phyloP scores from a whole-genome alignment of 768 basidiomycete species.

The Saitozyma podzolica region DNA sequence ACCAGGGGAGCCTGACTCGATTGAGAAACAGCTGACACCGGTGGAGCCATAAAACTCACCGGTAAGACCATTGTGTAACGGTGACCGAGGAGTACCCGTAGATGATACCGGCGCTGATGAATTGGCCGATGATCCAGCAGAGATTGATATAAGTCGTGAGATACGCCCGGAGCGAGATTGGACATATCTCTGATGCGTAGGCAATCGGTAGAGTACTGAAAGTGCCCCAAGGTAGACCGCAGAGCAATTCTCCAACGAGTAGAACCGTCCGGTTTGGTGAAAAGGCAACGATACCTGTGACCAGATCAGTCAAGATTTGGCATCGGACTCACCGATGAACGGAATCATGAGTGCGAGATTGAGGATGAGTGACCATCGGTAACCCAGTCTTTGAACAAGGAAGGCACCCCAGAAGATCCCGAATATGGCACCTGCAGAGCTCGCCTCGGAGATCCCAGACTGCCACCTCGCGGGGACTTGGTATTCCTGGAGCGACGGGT shows the following conservation, averaged over 20 bases:
- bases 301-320: no score
- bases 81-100: background rate
- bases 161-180: conserved; percentile 42
- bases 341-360: conserved; percentile 18
- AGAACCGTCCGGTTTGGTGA: background rate
- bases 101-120: background rate
- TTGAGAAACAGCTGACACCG: no score
- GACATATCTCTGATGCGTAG: conserved; percentile 48
- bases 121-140: conserved; percentile 47
- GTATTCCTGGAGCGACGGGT: conserved; percentile 2
- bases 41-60: no score
- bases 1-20: conserved; percentile 36
- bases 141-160: conserved; percentile 45
- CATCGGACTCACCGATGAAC: no score
- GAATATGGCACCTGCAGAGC: conserved; percentile 33
- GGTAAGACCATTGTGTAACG: conserved; percentile 6
- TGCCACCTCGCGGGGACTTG: conserved; percentile 44
- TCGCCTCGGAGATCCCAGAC: conserved; percentile 18
- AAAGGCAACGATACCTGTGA: background rate
- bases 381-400: conserved; percentile 7
- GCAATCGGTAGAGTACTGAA: conserved; percentile 43
- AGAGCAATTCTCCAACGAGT: conserved; percentile 7
- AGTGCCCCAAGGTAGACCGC: conserved; percentile 39
- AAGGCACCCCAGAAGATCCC: conserved; percentile 6
- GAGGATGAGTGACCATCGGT: conserved; percentile 9